phyloP scores from a whole-genome alignment of 1,284 basidiomycete species.

The Papiliotrema terrestris region DNA sequence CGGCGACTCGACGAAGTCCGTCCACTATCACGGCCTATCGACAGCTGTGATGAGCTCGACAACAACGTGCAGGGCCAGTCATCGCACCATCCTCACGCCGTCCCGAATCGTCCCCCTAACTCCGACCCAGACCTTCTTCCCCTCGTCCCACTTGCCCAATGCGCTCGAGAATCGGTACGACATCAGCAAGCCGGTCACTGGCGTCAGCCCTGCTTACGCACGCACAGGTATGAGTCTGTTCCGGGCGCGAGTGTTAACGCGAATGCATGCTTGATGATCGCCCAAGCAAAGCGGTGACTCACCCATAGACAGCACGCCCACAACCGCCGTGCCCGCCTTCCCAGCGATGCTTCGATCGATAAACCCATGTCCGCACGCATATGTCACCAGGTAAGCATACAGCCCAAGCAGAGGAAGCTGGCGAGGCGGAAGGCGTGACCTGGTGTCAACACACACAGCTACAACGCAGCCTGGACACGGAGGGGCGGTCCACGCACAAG shows the following conservation, averaged over 20 bases:
- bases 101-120: slow-evolving; percentile 38
- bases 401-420: slow-evolving; percentile 27
- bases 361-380: slow-evolving; percentile 18
- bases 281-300: slow-evolving; percentile 11
- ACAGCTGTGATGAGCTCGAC: slow-evolving; percentile 1
- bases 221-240: no score
- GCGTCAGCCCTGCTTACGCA: no score
- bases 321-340: slow-evolving; percentile 34
- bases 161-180: slow-evolving; percentile 41
- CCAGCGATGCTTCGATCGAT: slow-evolving; percentile 18
- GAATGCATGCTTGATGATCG: neutral
- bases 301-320: slow-evolving; percentile 42
- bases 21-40: neutral
- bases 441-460: slow-evolving; percentile 4
- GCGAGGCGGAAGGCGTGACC: slow-evolving; percentile 33
- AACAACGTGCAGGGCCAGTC: neutral
- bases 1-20: neutral
- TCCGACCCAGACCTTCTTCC: slow-evolving; percentile 42
- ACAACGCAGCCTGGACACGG: neutral
- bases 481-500: slow-evolving; percentile 16
- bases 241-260: no score
- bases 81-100: slow-evolving; percentile 41
- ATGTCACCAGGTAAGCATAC: slow-evolving; percentile 26
- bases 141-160: slow-evolving; percentile 40
- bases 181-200: slow-evolving; percentile 40